These are phyloP conservation scores for Penicillium sp. DNA, from an alignment of 2,329 filamentous ascomycete species.

Conservation along the genomic window DNA sequence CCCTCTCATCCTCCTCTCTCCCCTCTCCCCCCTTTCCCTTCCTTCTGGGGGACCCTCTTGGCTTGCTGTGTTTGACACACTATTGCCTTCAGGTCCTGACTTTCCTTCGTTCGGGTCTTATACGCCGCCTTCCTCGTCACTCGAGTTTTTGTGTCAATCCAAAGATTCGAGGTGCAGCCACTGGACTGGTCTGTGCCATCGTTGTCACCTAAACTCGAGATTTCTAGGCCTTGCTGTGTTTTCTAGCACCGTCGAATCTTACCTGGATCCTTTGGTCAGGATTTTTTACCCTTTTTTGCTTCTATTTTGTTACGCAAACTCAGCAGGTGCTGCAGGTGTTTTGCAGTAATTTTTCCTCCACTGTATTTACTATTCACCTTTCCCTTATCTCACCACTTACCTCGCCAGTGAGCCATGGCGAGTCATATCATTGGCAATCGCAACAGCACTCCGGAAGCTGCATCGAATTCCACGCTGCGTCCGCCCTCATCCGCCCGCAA, in stretches of 20 bases:
- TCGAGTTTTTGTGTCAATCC: slow-evolving; percentile 15
- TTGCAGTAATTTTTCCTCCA: slow-evolving; percentile 38
- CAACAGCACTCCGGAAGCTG: slow-evolving; percentile 91
- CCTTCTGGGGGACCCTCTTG: slow-evolving; percentile 23
- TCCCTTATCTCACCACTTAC: slow-evolving; percentile 10
- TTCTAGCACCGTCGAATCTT: slow-evolving; percentile 16
- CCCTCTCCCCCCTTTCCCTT: slow-evolving; percentile 18
- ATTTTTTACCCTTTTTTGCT: slow-evolving; percentile 22
- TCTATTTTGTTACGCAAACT: slow-evolving; percentile 41
- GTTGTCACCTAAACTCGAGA: slow-evolving; percentile 29
- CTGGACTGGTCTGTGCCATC: slow-evolving; percentile 45
- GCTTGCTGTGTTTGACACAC: slow-evolving; percentile 46
- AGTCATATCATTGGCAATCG: slow-evolving; percentile 73
- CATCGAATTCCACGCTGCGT: slow-evolving; percentile 69
- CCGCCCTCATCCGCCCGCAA: slow-evolving; percentile 79
- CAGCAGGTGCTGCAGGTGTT: slow-evolving; percentile 79
- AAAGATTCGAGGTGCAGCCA: slow-evolving; percentile 39
- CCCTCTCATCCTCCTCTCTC: slow-evolving; percentile 15
- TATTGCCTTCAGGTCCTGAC: slow-evolving; percentile 35
- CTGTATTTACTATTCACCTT: slow-evolving; percentile 34
- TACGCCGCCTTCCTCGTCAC: slow-evolving; percentile 7
- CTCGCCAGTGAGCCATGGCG: slow-evolving; percentile 45
- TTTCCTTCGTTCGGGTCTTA: slow-evolving; percentile 35
- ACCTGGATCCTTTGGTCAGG: slow-evolving; percentile 16
- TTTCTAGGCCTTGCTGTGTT: slow-evolving; percentile 26